These are phyloP conservation scores for Rhizopogon rudus DNA, from an alignment of 768 basidiomycete genomes.

Conservation along the genomic window DNA sequence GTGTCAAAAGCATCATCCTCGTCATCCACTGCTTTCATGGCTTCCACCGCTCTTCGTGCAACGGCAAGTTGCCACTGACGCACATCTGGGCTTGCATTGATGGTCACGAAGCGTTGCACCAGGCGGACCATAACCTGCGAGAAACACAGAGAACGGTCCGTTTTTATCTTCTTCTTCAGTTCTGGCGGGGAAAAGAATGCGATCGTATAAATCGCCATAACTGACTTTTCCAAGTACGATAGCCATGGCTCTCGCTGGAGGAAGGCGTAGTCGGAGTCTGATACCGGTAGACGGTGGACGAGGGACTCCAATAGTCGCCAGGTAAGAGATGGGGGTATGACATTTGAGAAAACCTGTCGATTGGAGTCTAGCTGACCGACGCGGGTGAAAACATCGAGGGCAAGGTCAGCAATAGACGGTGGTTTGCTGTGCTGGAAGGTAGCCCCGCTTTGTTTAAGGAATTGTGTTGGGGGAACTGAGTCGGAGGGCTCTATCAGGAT, in stretches of 20 bases:
- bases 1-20: conserved; percentile 71
- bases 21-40: conserved; percentile 76
- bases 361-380: conserved; percentile 75
- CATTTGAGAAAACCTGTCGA: conserved; percentile 62
- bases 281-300: conserved; percentile 79
- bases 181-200: conserved; percentile 77
- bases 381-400: conserved; percentile 83
- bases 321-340: conserved; percentile 54
- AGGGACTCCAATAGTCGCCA: conserved; percentile 64
- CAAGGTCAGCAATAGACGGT: conserved; percentile 60
- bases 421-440: conserved; percentile 43
- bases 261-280: conserved; percentile 69
- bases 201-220: conserved; percentile 83
- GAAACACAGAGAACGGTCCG: conserved; percentile 62
- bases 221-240: conserved; percentile 71
- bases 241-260: conserved; percentile 64
- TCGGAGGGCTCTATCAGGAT: conserved; percentile 70
- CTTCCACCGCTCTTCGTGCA: conserved; percentile 66
- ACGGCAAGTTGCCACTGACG: conserved; percentile 50
- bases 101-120: conserved; percentile 56
- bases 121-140: conserved; percentile 66
- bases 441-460: conserved; percentile 48
- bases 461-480: conserved; percentile 55
- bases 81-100: conserved; percentile 41
- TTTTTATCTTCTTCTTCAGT: conserved; percentile 67